A percentile compares a stretch with the other conserved stretches of the same genome.
phyloP scores from a whole-genome alignment of 108 stramenopile genomes.

The Mediolabrus comicus region DNA sequence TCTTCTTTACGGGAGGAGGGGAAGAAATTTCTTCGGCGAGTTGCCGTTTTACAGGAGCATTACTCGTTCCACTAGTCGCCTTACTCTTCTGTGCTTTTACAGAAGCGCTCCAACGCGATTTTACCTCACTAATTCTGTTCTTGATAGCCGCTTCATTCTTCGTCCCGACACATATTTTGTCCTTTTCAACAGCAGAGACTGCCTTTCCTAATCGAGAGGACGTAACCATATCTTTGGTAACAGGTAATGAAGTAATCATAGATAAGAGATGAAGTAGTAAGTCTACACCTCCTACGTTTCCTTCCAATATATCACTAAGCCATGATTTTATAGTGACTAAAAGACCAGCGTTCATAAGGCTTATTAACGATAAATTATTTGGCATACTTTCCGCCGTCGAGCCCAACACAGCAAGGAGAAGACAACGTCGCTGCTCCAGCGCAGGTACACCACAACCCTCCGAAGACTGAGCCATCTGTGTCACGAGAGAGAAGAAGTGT shows the following conservation, averaged over 20 bases:
- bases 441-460: conserved; percentile 3
- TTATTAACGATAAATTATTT: conserved; percentile 46
- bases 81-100: conserved; percentile 69
- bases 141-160: conserved; percentile 74
- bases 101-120: conserved; percentile 75
- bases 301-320: conserved; percentile 75
- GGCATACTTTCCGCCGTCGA: conserved; percentile 43
- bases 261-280: conserved; percentile 73
- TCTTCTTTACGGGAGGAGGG: conserved; percentile 38
- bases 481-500: background rate
- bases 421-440: conserved; percentile 58
- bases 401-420: conserved; percentile 63
- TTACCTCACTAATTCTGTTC: conserved; percentile 61
- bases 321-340: conserved; percentile 65
- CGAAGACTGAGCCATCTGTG: conserved; percentile 42
- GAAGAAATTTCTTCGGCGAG: conserved; percentile 16
- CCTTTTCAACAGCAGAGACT: conserved; percentile 74
- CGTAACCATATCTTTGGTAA: conserved; percentile 78
- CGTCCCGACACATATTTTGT: conserved; percentile 66
- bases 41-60: conserved; percentile 27
- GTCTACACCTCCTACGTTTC: conserved; percentile 76
- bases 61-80: conserved; percentile 3
- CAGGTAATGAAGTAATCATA: conserved; percentile 72
- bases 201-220: conserved; percentile 77
- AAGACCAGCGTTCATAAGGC: conserved; percentile 62